Evolutionary conservation across 2,329 filamentous ascomycete species (phyloP), one percentile per base, ranked within the genome.

Genomic region (Diaporthe longicolla): DNA sequence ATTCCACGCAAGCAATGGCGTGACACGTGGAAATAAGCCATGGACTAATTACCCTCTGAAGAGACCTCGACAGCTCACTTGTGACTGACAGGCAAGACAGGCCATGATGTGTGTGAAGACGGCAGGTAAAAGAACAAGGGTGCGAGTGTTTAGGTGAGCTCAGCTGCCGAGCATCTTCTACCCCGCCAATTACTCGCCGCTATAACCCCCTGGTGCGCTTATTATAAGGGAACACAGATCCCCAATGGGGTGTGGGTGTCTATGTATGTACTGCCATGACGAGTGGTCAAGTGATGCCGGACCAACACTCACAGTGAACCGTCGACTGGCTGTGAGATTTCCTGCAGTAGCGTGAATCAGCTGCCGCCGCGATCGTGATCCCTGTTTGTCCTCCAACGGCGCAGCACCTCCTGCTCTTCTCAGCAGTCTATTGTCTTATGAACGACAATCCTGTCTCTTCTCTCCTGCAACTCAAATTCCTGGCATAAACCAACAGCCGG

Each of bases 331-430:
- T 29, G 21, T 40, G 45, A 21, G 29, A 54, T 40, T 54, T 54
- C 63, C 63, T 40, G 63, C 63, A 68, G 63, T 68, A 68, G 63
- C 63, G 63, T 68, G 63, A 68, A 68, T 68, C 63, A 68, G 63
- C 48, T 68, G 63, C 63, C 48, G 48, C 48, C 48, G 26, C 43
- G 26, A 65, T 65, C 61, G 29, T 45, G 61, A 65, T 59, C 52
- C 68, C 68, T 70, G 54, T 29, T 50, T 70, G 54, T 70, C 54
- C 26, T 70, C 68, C 40, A 35, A 26, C 35, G n/a, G 37, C 19
- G 21, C 45, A 19, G 68, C 68, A 50, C 26, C 63, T 40, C 17
- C 17, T 58, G 8, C 40, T 37, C 54, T 35, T 17, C 24, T 21
- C n/a, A 43, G 35, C 54, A 17, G 35, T 11, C n/a, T 1, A 40